phyloP scores from a whole-genome alignment of 305 asterid species.

The Fraxinus velutina region DNA sequence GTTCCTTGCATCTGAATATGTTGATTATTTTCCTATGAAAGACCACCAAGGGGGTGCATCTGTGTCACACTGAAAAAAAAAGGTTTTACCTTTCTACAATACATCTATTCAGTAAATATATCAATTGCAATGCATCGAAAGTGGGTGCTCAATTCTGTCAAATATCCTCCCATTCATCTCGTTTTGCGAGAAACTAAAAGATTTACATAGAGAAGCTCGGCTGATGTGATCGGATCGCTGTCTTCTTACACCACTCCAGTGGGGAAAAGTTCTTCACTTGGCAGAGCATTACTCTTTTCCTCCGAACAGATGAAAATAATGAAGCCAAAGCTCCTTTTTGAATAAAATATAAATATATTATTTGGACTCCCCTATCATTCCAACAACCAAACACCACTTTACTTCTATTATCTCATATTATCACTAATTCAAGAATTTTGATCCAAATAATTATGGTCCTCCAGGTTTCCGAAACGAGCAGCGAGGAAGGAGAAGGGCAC shows the following conservation, averaged over 20 bases:
- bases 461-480: constrained; percentile 77
- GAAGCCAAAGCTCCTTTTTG: constrained; percentile 11
- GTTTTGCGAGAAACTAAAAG: neutral
- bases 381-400: constrained; percentile 13
- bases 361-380: constrained; percentile 7
- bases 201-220: constrained; percentile 15
- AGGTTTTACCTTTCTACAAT: constrained; percentile 1
- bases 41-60: constrained; percentile 9
- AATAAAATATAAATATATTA: neutral
- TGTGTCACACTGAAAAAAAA: neutral
- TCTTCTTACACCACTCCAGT: constrained; percentile 3
- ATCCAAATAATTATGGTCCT: constrained; percentile 23
- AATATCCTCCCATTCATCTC: constrained; percentile 17
- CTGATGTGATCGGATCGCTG: constrained; percentile 6
- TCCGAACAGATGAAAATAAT: constrained; percentile 5
- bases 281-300: constrained; percentile 8
- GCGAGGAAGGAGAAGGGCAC: constrained; percentile 65
- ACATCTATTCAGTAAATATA: constrained; percentile 12
- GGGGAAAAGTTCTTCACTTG: neutral
- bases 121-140: constrained; percentile 1
- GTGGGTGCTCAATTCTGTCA: constrained; percentile 20
- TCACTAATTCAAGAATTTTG: constrained; percentile 4
- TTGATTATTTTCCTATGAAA: neutral
- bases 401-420: constrained; percentile 19
- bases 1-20: constrained; percentile 16